phyloP scores from a whole-genome alignment of 768 basidiomycete genomes.

The Ramaria rubella region DNA sequence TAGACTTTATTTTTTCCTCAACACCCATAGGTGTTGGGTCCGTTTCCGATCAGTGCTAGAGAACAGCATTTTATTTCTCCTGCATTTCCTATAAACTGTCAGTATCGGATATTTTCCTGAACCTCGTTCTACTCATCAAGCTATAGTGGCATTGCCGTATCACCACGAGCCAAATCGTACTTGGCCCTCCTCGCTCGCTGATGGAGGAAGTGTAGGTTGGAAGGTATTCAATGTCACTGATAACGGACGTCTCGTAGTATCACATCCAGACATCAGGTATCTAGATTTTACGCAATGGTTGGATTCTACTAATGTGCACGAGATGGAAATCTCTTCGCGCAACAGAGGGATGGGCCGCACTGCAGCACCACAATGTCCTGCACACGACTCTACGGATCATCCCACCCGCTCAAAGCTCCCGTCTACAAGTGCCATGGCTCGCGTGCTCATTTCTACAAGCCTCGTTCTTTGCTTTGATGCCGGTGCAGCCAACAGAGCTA shows the following conservation, averaged over 20 bases:
- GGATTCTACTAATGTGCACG: background rate
- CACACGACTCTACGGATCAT: constrained; percentile 55
- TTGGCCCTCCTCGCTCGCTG: constrained; percentile 67
- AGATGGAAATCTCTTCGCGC: constrained; percentile 70
- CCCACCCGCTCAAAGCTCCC: constrained; percentile 30
- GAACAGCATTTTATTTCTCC: constrained; percentile 82
- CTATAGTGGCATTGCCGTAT: constrained; percentile 44
- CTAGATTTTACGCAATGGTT: constrained; percentile 8
- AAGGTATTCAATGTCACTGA: constrained; percentile 33
- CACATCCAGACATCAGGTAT: constrained; percentile 58
- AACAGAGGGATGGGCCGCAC: constrained; percentile 80
- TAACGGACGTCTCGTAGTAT: constrained; percentile 49
- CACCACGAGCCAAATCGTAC: constrained; percentile 33
- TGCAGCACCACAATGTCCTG: constrained; percentile 74
- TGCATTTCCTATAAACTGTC: constrained; percentile 63
- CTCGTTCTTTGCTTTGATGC: constrained; percentile 69
- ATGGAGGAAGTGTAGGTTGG: constrained; percentile 58
- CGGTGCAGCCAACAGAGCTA: constrained; percentile 19
- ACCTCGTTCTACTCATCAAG: constrained; percentile 3
- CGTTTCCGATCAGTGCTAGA: constrained; percentile 77
- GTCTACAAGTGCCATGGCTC: constrained; percentile 36
- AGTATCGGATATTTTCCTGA: constrained; percentile 17
- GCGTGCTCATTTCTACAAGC: constrained; percentile 60
- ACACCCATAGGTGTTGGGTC: constrained; percentile 57
- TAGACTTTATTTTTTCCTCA: background rate